A percentile compares a stretch with the other conserved stretches of the same genome.
These are phyloP conservation scores for Lactarius sanguifluus DNA, from an alignment of 768 basidiomycete genomes.

Conservation along the genomic window DNA sequence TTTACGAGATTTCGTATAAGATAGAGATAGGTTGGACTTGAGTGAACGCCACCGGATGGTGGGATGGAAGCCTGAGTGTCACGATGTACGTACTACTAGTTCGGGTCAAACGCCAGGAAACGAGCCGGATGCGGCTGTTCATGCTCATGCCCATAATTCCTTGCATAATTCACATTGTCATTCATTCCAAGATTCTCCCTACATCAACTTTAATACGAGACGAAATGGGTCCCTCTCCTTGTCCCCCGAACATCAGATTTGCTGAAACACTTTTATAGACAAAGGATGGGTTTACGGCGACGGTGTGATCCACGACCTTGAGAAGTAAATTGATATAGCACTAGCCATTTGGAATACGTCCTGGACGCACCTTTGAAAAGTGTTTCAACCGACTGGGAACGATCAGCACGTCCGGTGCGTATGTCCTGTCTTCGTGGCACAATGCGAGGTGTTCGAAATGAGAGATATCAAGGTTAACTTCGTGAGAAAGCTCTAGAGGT, in stretches of 20 bases:
- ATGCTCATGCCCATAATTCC: not conserved
- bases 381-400: slow-evolving; percentile 87
- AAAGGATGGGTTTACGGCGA: slow-evolving; percentile 84
- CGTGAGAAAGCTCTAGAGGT: slow-evolving; percentile 67
- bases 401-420: slow-evolving; percentile 80
- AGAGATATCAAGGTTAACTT: slow-evolving; percentile 88
- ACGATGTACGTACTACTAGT: not conserved
- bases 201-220: slow-evolving; percentile 26
- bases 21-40: slow-evolving; percentile 1
- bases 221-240: slow-evolving; percentile 11
- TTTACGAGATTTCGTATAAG: slow-evolving; percentile 34
- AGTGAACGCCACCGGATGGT: not conserved
- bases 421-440: slow-evolving; percentile 35
- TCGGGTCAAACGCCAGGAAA: not conserved
- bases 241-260: slow-evolving; percentile 37
- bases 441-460: slow-evolving; percentile 57
- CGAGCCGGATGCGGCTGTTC: not conserved
- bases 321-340: slow-evolving; percentile 36
- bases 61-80: no score
- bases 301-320: slow-evolving; percentile 74
- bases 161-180: not conserved
- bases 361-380: slow-evolving; percentile 71
- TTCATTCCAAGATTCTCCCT: slow-evolving; percentile 20
- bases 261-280: slow-evolving; percentile 62
- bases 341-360: slow-evolving; percentile 47